Evolutionary conservation across 345 rosid species (phyloP).

Genomic region (Lepidium didymum): DNA sequence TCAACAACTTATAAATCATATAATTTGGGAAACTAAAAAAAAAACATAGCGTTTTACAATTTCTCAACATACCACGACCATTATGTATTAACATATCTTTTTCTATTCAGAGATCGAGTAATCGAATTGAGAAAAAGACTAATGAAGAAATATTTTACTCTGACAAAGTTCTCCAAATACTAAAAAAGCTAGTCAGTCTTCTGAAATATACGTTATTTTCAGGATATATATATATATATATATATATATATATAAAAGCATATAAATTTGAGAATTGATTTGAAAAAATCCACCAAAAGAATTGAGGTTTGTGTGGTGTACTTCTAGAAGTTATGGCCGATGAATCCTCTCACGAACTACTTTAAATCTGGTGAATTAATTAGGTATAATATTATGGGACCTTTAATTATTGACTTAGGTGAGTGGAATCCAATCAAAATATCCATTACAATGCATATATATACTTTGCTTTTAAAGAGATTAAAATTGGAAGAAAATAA

Average conservation of each 20-base stretch:
- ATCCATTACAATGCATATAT: slow-evolving; percentile 11
- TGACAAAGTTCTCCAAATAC: too few species aligned
- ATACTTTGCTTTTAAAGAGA: slow-evolving; percentile 7
- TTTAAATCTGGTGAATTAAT: background rate
- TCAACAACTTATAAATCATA: too few species aligned
- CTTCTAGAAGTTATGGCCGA: background rate
- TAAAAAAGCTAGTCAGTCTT: too few species aligned
- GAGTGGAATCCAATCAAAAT: slow-evolving; percentile 23
- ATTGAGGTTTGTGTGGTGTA: background rate
- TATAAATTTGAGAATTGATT: background rate
- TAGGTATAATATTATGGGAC: background rate
- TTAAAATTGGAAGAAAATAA: slow-evolving; percentile 12
- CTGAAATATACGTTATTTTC: too few species aligned
- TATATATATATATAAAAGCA: background rate
- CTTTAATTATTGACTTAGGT: slow-evolving; percentile 4
- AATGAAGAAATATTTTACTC: too few species aligned
- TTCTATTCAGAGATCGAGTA: too few species aligned
- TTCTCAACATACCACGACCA: too few species aligned
- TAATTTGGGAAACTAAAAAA: too few species aligned
- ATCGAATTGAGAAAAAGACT: too few species aligned
- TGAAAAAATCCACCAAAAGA: background rate
- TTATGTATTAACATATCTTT: too few species aligned
- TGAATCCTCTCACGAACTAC: background rate
- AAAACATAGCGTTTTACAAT: too few species aligned
- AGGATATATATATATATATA: too few species aligned